Percentiles rank a stretch among this genome's conserved stretches.
phyloP scores from a whole-genome alignment of 495 filamentous ascomycete species.

The Delitschia confertaspora region DNA sequence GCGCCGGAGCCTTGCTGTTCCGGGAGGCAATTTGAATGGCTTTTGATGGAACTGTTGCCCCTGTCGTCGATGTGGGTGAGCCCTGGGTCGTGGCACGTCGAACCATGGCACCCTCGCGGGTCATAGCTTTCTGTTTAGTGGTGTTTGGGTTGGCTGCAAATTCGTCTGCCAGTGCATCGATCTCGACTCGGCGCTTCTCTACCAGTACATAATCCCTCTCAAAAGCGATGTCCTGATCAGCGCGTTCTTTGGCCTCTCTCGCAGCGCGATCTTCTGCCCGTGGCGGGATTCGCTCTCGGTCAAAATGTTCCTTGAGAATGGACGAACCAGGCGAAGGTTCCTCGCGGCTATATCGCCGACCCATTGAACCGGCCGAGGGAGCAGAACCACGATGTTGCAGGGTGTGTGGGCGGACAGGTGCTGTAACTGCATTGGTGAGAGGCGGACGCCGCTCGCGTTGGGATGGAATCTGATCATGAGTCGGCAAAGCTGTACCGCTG shows the following conservation, averaged over 20 bases:
- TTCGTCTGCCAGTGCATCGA: slow-evolving; percentile 95
- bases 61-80: slow-evolving; percentile 47
- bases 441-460: slow-evolving; percentile 33
- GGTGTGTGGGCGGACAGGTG: slow-evolving; percentile 52
- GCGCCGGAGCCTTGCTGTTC: slow-evolving; percentile 51
- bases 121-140: slow-evolving; percentile 5
- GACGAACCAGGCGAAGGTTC: slow-evolving; percentile 41
- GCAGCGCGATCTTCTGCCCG: slow-evolving; percentile 32
- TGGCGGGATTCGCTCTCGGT: slow-evolving; percentile 29
- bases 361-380: slow-evolving; percentile 36
- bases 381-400: slow-evolving; percentile 27
- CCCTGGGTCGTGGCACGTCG: slow-evolving; percentile 67
- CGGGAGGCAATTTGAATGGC: slow-evolving; percentile 60
- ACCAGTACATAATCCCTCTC: slow-evolving; percentile 92
- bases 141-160: slow-evolving; percentile 61
- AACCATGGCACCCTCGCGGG: slow-evolving; percentile 39
- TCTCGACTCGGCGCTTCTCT: slow-evolving; percentile 88
- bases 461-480: slow-evolving; percentile 13
- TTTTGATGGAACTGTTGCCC: slow-evolving; percentile 48
- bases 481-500: slow-evolving; percentile 17
- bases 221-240: slow-evolving; percentile 79
- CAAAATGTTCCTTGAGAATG: slow-evolving; percentile 39
- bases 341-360: slow-evolving; percentile 43
- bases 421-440: slow-evolving; percentile 45
- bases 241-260: slow-evolving; percentile 59